Percentiles rank a stretch among this genome's conserved stretches.
phyloP scores from a whole-genome alignment of 768 basidiomycete species.

The Mycena sanguinolenta region DNA sequence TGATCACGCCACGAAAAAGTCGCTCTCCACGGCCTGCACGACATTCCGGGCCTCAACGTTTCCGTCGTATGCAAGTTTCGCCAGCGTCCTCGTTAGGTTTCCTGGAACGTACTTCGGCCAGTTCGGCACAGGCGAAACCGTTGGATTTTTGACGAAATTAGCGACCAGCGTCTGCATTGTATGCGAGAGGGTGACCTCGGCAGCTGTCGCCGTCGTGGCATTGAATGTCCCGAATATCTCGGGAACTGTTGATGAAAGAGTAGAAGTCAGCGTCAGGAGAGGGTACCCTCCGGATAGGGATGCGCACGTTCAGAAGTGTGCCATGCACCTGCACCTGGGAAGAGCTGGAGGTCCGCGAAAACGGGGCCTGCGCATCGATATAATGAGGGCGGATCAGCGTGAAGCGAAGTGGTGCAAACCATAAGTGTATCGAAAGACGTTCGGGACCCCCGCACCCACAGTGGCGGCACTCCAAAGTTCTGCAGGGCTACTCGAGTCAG shows the following conservation, averaged over 20 bases:
- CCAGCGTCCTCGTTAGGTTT: conserved; percentile 32
- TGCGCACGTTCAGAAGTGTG: conserved; percentile 40
- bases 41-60: conserved; percentile 37
- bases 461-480: conserved; percentile 28
- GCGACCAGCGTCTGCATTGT: conserved; percentile 39
- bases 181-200: conserved; percentile 38
- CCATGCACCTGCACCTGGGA: conserved; percentile 41
- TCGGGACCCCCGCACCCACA: conserved; percentile 30
- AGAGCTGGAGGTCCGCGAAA: conserved; percentile 40
- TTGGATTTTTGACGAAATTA: conserved; percentile 39
- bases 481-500: conserved; percentile 26
- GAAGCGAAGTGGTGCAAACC: no score
- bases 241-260: conserved; percentile 30
- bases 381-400: background rate
- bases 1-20: no score
- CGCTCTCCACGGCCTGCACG: no score
- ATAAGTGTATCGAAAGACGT: conserved; percentile 39
- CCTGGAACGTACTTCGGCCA: conserved; percentile 38
- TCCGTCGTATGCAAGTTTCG: conserved; percentile 37
- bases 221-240: conserved; percentile 46
- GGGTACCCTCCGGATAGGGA: no score
- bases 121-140: conserved; percentile 29
- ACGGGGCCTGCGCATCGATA: conserved; percentile 18
- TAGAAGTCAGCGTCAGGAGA: no score
- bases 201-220: conserved; percentile 37